Percentiles rank a stretch among this genome's conserved stretches.
Evolutionary conservation across 2,329 filamentous ascomycete genomes (phyloP).

Genomic region (Colletotrichum viniferum): DNA sequence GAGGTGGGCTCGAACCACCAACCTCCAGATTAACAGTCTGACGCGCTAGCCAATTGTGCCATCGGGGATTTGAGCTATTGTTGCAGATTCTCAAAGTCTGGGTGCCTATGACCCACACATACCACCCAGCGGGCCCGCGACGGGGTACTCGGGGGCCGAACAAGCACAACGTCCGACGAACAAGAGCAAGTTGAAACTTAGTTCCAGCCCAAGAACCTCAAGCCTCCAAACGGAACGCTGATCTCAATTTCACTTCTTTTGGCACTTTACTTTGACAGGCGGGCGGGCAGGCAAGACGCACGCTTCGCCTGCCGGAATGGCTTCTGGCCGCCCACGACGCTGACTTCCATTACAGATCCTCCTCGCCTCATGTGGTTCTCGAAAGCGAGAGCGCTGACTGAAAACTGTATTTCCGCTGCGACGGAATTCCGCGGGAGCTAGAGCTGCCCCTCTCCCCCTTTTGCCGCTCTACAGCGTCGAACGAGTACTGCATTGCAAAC

Average conservation of each 20-base stretch:
- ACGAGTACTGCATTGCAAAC: not conserved
- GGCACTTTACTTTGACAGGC: not conserved
- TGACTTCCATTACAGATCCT: not conserved
- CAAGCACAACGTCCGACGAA: not conserved
- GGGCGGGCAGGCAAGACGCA: not conserved
- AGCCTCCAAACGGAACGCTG: not conserved
- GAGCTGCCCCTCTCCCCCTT: not conserved
- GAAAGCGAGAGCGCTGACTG: not conserved
- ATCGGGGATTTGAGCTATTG: conserved; percentile 14
- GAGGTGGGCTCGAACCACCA: conserved; percentile 23
- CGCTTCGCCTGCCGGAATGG: not conserved
- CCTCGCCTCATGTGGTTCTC: not conserved
- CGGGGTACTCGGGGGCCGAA: not conserved
- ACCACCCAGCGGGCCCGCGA: not conserved
- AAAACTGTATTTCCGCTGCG: not conserved
- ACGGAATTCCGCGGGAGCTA: not conserved
- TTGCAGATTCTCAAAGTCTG: rapidly evolving
- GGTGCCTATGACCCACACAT: rapidly evolving
- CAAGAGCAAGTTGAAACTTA: not conserved
- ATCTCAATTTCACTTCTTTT: not conserved
- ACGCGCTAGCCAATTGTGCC: conserved; percentile 23
- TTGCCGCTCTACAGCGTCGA: not conserved
- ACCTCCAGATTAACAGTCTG: conserved; percentile 23
- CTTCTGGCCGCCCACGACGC: not conserved
- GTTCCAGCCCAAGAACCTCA: not conserved